These are phyloP conservation scores for Berberis vulgaris DNA, from an alignment of 164 flowering plant species.

Conservation along the genomic window DNA sequence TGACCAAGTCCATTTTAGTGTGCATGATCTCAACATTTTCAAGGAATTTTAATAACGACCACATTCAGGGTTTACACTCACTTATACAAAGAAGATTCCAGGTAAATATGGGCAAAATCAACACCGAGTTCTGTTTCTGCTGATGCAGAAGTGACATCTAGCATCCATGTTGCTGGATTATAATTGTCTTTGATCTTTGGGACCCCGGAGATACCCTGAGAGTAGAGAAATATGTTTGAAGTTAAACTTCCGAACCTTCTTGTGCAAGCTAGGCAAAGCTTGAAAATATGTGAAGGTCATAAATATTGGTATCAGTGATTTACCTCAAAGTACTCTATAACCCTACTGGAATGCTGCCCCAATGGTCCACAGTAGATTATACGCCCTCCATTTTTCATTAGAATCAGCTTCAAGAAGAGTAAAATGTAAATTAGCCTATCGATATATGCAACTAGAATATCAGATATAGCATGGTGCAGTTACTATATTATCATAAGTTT, in stretches of 20 bases:
- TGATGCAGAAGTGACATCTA: slow-evolving; percentile 62
- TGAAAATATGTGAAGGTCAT: neutral
- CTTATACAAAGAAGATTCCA: slow-evolving; percentile 36
- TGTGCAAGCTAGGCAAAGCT: neutral
- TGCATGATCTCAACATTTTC: too few relatives aligned
- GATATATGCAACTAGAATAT: neutral
- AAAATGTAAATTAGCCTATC: neutral
- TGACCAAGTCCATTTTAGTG: neutral
- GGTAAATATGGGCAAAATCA: slow-evolving; percentile 54
- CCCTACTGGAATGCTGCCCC: slow-evolving; percentile 42
- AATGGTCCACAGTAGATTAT: slow-evolving; percentile 52
- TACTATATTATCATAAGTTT: neutral
- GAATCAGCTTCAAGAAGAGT: slow-evolving; percentile 30
- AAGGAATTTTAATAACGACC: too few relatives aligned
- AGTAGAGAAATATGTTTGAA: neutral
- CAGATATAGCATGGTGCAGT: neutral
- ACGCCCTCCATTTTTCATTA: slow-evolving; percentile 54
- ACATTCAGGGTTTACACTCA: slow-evolving; percentile 21
- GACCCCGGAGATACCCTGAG: slow-evolving; percentile 53
- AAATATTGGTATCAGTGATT: neutral
- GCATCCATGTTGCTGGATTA: slow-evolving; percentile 87
- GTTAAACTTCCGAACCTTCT: neutral
- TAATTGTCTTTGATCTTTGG: slow-evolving; percentile 51
- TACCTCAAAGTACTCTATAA: slow-evolving; percentile 63
- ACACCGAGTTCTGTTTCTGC: slow-evolving; percentile 49